Evolutionary conservation across 2,329 filamentous ascomycete species (phyloP), one percentile per base, ranked within the genome.

Genomic region (Aspergillus candidus): DNA sequence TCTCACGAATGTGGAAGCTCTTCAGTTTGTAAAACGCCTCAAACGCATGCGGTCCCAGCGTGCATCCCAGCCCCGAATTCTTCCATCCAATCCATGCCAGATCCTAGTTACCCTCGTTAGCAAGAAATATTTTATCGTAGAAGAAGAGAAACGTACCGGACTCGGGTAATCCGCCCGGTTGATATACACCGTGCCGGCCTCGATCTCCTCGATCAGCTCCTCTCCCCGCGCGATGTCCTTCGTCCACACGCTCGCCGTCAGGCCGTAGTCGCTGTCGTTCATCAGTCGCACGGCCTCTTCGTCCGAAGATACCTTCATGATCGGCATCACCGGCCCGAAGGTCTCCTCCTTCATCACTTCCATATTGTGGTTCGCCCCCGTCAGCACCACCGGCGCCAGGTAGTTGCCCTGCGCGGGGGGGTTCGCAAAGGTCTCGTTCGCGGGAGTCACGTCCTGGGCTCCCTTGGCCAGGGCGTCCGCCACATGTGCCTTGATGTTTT

Each of bases 81-180:
- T 95, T 96, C 88, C 88, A 94, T 6, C 90, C 90, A 3, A 88
- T 90, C 88, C 87, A 93, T 8, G 88, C 87, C 54, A 93, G 78
- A 66, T 93, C 88, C 86, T 90, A 33, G 11, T 7, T 3, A 18
- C 2, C 54, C 13, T 6, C 34, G 32, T 50, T 31, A 49, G 42
- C 11, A 13, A 15, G 12, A 22, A 32, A 4, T 11, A 10, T 10
- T 10, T 4, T 17, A 11, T 4, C 17, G 3, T 15, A 6, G 27
- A 11, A 11, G 4, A 29, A 3, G 14, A 38, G 17, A 3, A 22
- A 77, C 85, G 73, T 79, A 90, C 88, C 53, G 89, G 88, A 65
- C 84, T 87, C 27, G 89, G 89, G 65, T 82, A 96, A 65, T 95
- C 90, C 62, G 86, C 89, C 55, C 90, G 81, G 66, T 95, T 95